These are phyloP conservation scores for Cystobasidium sp. DNA, from an alignment of 1,284 basidiomycete species.

Conservation along the genomic window DNA sequence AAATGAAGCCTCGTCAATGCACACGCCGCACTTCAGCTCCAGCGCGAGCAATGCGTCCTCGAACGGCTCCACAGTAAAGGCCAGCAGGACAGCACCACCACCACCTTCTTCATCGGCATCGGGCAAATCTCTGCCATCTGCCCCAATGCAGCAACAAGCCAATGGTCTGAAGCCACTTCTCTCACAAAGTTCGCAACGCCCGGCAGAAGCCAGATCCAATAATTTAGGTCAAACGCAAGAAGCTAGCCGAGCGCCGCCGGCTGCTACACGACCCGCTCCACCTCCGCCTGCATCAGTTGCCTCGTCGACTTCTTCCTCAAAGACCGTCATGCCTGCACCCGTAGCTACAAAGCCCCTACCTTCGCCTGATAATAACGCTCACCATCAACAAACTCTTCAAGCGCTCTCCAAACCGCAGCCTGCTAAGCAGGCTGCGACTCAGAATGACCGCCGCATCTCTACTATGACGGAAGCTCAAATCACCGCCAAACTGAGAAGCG, in stretches of 20 bases:
- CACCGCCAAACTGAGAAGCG: conserved; percentile 92
- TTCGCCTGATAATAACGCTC: conserved; percentile 50
- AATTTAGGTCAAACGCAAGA: conserved; percentile 50
- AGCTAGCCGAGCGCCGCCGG: conserved; percentile 62
- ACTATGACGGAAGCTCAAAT: conserved; percentile 97
- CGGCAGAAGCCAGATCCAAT: conserved; percentile 22
- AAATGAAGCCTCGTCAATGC: background rate
- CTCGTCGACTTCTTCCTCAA: conserved; percentile 56
- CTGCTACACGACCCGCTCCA: conserved; percentile 61
- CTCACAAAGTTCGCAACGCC: conserved; percentile 38
- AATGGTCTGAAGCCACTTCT: conserved; percentile 48
- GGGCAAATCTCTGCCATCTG: conserved; percentile 11
- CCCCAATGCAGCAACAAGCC: background rate
- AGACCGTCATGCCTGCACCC: conserved; percentile 64
- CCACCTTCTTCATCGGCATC: conserved; percentile 3
- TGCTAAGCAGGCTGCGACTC: conserved; percentile 56
- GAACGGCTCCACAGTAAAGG: no score
- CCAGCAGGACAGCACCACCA: conserved; percentile 37
- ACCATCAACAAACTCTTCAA: conserved; percentile 17
- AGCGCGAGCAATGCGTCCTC: background rate
- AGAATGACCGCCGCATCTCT: conserved; percentile 75
- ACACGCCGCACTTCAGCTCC: background rate
- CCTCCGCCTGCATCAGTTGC: conserved; percentile 62
- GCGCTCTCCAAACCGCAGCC: background rate
- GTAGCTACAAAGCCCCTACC: conserved; percentile 61